Evolutionary conservation across 108 stramenopile genomes (phyloP).

Genomic region (Epithemia pelagica): DNA sequence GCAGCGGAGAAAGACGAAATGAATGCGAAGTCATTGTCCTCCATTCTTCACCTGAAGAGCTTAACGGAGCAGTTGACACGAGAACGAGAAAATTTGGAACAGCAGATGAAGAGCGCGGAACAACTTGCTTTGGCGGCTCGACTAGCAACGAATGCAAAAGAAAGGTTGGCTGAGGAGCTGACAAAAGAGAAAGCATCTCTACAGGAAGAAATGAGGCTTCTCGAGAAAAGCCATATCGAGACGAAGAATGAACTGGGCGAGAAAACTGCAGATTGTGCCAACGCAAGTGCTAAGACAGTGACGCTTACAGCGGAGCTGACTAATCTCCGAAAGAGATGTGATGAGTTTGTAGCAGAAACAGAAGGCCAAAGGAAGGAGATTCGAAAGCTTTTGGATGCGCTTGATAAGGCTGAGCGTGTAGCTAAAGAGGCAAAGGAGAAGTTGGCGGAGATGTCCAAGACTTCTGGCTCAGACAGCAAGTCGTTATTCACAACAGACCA

Average conservation of each 20-base stretch:
- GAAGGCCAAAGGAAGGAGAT: constrained; percentile 54
- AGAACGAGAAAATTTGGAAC: constrained; percentile 64
- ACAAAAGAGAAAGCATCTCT: constrained; percentile 45
- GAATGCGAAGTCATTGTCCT: constrained; percentile 80
- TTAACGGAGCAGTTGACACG: constrained; percentile 59
- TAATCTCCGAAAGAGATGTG: constrained; percentile 45
- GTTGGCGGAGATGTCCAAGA: constrained; percentile 19
- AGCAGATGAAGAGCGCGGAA: constrained; percentile 62
- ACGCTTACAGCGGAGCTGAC: constrained; percentile 39
- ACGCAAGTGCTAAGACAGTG: constrained; percentile 38
- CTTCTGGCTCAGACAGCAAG: constrained; percentile 23
- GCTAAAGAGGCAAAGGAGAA: constrained; percentile 42
- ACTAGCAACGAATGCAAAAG: constrained; percentile 75
- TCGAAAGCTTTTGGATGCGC: constrained; percentile 53
- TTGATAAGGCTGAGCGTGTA: constrained; percentile 66
- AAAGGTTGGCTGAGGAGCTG: constrained; percentile 68
- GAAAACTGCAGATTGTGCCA: constrained; percentile 32
- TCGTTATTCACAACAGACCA: constrained; percentile 68
- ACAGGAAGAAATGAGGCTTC: constrained; percentile 14
- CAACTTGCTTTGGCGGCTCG: constrained; percentile 76
- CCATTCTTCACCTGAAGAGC: constrained; percentile 78
- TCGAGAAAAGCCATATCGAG: constrained; percentile 33
- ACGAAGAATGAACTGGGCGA: constrained; percentile 27
- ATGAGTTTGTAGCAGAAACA: constrained; percentile 63
- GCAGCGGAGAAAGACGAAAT: constrained; percentile 83